Evolutionary conservation across 352 stramenopile genomes (phyloP).

Genomic region (Phytophthora aleatoria): DNA sequence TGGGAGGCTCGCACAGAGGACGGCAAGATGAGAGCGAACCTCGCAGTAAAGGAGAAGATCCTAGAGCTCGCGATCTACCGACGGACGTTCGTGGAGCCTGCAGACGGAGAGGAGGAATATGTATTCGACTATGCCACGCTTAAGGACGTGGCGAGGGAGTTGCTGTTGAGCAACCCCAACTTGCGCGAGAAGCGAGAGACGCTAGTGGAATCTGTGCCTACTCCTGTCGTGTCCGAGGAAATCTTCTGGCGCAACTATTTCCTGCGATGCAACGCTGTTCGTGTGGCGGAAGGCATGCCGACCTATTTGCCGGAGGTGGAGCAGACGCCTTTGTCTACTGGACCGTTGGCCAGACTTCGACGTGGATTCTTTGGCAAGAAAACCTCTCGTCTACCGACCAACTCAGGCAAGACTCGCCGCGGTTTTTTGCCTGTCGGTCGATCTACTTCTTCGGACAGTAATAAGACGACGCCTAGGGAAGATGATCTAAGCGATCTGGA

Average conservation of each 20-base stretch:
- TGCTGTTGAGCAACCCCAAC: slow-evolving; percentile 63
- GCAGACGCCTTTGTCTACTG: slow-evolving; percentile 13
- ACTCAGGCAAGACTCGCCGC: slow-evolving; percentile 39
- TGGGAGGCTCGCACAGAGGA: slow-evolving; percentile 52
- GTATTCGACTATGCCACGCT: slow-evolving; percentile 62
- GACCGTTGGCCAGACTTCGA: slow-evolving; percentile 55
- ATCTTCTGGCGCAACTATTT: slow-evolving; percentile 80
- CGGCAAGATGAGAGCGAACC: slow-evolving; percentile 43
- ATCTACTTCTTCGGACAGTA: slow-evolving; percentile 37
- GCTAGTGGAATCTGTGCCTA: slow-evolving; percentile 43
- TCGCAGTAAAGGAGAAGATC: slow-evolving; percentile 53
- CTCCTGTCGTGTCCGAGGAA: slow-evolving; percentile 52
- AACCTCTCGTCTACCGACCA: slow-evolving; percentile 33
- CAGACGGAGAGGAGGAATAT: slow-evolving; percentile 64
- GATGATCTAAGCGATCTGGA: slow-evolving; percentile 60
- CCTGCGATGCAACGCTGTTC: slow-evolving; percentile 64
- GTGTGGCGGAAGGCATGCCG: slow-evolving; percentile 38
- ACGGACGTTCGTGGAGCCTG: slow-evolving; percentile 63
- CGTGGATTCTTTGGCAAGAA: slow-evolving; percentile 57
- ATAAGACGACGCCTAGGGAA: slow-evolving; percentile 32
- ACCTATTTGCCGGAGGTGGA: slow-evolving; percentile 60
- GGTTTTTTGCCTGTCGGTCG: slow-evolving; percentile 35
- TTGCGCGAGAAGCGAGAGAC: slow-evolving; percentile 62
- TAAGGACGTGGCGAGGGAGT: slow-evolving; percentile 47
- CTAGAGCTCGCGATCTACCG: slow-evolving; percentile 68